Evolutionary conservation across 441 rosid species (phyloP), one percentile per base, ranked within the genome.

Genomic region (Rhodomyrtus psidioides): DNA sequence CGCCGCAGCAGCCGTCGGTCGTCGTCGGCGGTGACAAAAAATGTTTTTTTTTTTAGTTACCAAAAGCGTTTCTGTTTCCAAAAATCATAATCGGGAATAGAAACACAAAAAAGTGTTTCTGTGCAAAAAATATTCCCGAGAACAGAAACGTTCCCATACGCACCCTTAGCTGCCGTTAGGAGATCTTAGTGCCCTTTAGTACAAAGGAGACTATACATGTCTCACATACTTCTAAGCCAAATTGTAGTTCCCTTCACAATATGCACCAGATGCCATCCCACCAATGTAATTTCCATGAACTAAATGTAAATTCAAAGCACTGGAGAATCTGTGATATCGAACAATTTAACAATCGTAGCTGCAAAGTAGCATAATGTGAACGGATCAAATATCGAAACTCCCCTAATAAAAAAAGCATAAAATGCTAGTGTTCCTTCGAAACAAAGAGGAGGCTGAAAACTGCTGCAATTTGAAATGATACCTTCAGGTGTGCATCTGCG

Each of bases 401-500:
- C 79, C 79, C 49, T 21, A 39, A 26, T 21, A 39, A 70, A 49
- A 70, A 70, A 70, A 70, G 27, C 79, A 70, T 39, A 39, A 70
- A 70, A 70, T 39, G 51, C 51, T 39, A 0, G 5, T 12, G 49
- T 70, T 70, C 79, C 51, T 21, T 83, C 17, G 26, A 28, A 86
- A 58, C 42, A 56, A 53, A 83, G 23, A 55, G 34, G 27, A 46
- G 76, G 58, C 46, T 2, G 57, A 12, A 82, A n/a, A 54, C 58
- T 70, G 88, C 82, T 81, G 62, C 57, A 28, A 12, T 62, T 19
- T 82, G 28, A 83, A 55, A 84, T 87, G 91, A 84, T 91, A 96
- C 99, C 96, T 93, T 98, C 99, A 39, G 98, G 94, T 9, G 99
- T 94, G 93, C 98, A 98, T 89, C 98, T 91, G 85, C 98, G 90